Percentiles rank a stretch among this genome's conserved stretches.
Conservation (phyloP, 148 eudicot species). For the Selenicereus undatus region DNA sequence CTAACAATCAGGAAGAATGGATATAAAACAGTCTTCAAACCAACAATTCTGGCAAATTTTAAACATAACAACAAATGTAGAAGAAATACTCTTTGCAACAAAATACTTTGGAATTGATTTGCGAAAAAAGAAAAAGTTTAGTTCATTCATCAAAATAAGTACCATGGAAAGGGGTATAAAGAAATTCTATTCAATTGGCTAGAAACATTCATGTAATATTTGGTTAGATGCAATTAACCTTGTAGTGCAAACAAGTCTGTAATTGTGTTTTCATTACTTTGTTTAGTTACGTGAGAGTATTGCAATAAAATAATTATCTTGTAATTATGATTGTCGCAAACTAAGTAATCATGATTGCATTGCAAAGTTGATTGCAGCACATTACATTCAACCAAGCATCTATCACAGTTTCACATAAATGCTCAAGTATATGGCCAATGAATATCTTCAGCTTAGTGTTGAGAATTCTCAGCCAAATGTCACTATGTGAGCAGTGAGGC, state of each 20-base stretch:
- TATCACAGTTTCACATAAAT: not conserved
- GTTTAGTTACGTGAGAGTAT: no score
- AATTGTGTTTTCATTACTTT: no score
- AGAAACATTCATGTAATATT: not conserved
- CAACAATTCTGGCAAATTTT: not conserved
- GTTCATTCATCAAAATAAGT: not conserved
- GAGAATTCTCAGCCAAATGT: not conserved
- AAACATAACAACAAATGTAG: not conserved
- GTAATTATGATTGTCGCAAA: no score
- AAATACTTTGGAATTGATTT: not conserved
- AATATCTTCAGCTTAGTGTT: not conserved
- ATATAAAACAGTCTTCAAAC: not conserved
- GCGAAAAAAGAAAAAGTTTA: not conserved
- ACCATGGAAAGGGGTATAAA: not conserved
- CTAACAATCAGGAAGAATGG: not conserved
- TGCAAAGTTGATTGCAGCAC: no score
- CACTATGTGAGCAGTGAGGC: not conserved
- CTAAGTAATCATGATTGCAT: no score
- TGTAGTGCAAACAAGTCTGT: no score
- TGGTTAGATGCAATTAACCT: no score
- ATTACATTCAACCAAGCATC: no score
- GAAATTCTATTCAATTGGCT: not conserved
- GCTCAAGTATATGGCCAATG: not conserved
- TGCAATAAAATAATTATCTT: no score
- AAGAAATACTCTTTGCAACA: not conserved